These are phyloP conservation scores for Pulveroboletus ravenelii DNA, from an alignment of 768 basidiomycete genomes.

Conservation along the genomic window DNA sequence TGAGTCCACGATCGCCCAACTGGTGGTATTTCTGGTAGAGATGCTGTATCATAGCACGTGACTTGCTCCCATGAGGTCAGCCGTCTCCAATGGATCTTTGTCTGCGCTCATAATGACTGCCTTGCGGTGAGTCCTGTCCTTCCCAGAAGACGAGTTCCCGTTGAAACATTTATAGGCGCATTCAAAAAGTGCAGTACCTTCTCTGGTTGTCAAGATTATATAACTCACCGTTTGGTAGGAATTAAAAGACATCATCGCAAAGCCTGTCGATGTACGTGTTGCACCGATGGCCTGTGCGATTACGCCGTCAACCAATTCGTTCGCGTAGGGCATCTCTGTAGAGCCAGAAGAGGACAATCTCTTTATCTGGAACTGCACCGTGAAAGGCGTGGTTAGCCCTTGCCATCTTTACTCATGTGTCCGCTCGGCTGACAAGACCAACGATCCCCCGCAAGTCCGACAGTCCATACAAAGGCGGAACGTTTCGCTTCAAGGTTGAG, in stretches of 20 bases:
- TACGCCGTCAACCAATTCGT: constrained; percentile 7
- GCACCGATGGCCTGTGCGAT: constrained; percentile 5
- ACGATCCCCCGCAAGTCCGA: constrained; percentile 44
- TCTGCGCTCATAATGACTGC: constrained; percentile 33
- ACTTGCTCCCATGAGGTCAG: background rate
- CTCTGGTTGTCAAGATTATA: constrained; percentile 1
- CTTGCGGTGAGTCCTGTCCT: constrained; percentile 29
- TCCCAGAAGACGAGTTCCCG: background rate
- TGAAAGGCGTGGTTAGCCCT: constrained; percentile 65
- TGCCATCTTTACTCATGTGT: background rate
- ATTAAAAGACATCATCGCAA: constrained; percentile 52
- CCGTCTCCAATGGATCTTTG: background rate
- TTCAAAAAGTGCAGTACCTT: constrained; percentile 56
- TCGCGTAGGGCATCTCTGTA: constrained; percentile 53
- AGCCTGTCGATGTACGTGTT: constrained; percentile 58
- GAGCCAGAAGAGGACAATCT: constrained; percentile 67
- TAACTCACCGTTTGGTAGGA: constrained; percentile 44
- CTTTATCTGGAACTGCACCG: constrained; percentile 70
- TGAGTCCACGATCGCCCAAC: no score
- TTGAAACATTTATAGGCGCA: constrained; percentile 48
- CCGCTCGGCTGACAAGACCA: constrained; percentile 2
- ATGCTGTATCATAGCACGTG: constrained; percentile 13
- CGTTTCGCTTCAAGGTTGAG: constrained; percentile 66
- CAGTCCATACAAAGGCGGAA: constrained; percentile 81
- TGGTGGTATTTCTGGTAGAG: no score